Base-by-base conservation (phyloP, 208 protist genomes). In the Acanthamoeba polyphaga region DNA sequence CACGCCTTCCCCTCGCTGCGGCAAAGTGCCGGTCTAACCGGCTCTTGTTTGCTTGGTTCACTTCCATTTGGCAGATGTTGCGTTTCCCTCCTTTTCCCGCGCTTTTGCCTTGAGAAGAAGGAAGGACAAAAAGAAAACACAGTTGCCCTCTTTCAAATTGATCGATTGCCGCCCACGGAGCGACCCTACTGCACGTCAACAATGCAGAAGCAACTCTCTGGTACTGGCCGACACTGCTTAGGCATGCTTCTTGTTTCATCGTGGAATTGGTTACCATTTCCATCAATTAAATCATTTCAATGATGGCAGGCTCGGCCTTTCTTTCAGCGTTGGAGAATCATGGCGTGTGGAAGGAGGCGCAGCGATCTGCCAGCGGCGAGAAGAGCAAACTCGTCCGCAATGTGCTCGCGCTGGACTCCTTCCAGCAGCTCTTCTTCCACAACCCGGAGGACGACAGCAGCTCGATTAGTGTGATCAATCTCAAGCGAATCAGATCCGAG, bases 351-450 rank as follows among this genome's bases (percentile, higher is more conserved):
- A 27, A 51, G 34, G 55, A 90, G 60, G 51, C 34, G 34, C 22
- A 90, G 64, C 64, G 13, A 34, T 72, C 64, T 72, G 64, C 64
- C 64, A 34, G n/a, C 19, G n/a, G 51, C n/a, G 84, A 24, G 13
- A 15, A 27, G 24, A 9, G 32, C 51, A 24, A 22, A 22, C 32
- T 43, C 6, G 74, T 53, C 27, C 43, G 74, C n/a, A 82, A 90
- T 27, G 51, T 70, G 60, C n/a, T 90, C 12, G 84, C 84, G 27
- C 6, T 66, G 19, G 84, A 90, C 43, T 19, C 51, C 84, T 70
- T 90, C 43, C 84, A 90, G 60, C 84, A 90, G 60, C 84, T 90
- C 60, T 90, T 68, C 51, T 19, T 90, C 22, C 51, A 70, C 43
- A 49, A 90, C 24, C n/a, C 46, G 6, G 38, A 19, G 22, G 74